Conservation (phyloP, 139 green algal species). For the Dunaliella sp. region DNA sequence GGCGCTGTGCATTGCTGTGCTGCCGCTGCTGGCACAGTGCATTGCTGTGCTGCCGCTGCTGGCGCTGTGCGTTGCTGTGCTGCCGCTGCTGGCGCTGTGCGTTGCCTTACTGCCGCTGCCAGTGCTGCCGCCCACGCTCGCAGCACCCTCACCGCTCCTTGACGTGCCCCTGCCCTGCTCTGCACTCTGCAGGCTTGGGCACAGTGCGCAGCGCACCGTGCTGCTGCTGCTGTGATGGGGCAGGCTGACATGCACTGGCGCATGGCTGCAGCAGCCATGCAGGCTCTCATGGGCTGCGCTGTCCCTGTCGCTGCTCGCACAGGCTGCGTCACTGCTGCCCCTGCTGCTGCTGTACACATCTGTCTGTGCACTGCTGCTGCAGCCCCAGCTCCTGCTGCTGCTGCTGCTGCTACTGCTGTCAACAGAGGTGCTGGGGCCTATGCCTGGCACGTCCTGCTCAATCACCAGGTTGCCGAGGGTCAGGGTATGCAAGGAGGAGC, state of each 20-base stretch:
- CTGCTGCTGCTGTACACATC: background rate
- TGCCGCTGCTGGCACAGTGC: background rate
- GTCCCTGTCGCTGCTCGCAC: no score
- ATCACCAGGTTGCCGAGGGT: background rate
- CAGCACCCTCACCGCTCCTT: no score
- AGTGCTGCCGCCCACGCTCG: no score
- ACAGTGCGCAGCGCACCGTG: no score
- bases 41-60: background rate
- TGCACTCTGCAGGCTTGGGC: no score
- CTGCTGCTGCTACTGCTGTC: background rate
- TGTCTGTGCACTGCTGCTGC: background rate
- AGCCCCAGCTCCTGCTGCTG: no score
- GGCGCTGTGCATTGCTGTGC: background rate
- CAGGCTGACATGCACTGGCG: no score
- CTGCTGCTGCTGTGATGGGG: no score
- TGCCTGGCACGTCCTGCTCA: background rate
- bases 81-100: background rate
- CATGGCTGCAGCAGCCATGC: no score
- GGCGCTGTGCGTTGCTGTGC: background rate
- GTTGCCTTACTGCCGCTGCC: background rate
- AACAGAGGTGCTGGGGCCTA: background rate
- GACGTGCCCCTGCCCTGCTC: no score
- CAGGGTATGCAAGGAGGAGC: background rate
- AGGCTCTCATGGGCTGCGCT: no score
- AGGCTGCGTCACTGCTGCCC: background rate